Percentiles rank a stretch among this genome's conserved stretches.
Evolutionary conservation across 2,329 filamentous ascomycete species (phyloP).

Genomic region (Ascochyta pisi): DNA sequence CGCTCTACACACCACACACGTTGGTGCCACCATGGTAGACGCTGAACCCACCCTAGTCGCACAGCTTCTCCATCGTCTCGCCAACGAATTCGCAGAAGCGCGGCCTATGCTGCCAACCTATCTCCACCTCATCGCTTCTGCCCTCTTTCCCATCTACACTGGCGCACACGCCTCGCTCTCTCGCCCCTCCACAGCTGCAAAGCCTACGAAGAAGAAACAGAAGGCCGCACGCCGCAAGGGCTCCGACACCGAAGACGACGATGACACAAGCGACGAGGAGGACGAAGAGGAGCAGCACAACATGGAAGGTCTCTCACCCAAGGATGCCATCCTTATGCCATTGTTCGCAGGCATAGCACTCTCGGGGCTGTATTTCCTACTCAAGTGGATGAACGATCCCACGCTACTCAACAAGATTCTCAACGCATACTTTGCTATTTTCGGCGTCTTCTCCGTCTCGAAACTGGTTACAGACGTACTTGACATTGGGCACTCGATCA

Average conservation of each 20-base stretch:
- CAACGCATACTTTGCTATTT: conserved; percentile 80
- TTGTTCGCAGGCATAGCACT: conserved; percentile 76
- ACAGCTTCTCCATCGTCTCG: conserved; percentile 38
- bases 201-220: conserved; percentile 60
- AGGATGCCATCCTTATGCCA: conserved; percentile 85
- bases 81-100: conserved; percentile 53
- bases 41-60: conserved; percentile 39
- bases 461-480: conserved; percentile 76
- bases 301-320: conserved; percentile 73
- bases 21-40: conserved; percentile 35
- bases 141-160: conserved; percentile 82
- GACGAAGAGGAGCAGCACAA: conserved; percentile 61
- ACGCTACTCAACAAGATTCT: conserved; percentile 82
- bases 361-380: conserved; percentile 80
- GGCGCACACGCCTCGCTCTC: conserved; percentile 85
- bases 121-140: conserved; percentile 69
- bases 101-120: conserved; percentile 61
- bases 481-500: conserved; percentile 67
- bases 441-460: conserved; percentile 78
- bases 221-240: conserved; percentile 35
- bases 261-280: conserved; percentile 46
- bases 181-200: conserved; percentile 79
- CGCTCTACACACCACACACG: not conserved
- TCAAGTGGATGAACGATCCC: conserved; percentile 87
- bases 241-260: conserved; percentile 32